Evolutionary conservation across 1,284 basidiomycete species (phyloP).

Genomic region (Pseudozyma sp.): DNA sequence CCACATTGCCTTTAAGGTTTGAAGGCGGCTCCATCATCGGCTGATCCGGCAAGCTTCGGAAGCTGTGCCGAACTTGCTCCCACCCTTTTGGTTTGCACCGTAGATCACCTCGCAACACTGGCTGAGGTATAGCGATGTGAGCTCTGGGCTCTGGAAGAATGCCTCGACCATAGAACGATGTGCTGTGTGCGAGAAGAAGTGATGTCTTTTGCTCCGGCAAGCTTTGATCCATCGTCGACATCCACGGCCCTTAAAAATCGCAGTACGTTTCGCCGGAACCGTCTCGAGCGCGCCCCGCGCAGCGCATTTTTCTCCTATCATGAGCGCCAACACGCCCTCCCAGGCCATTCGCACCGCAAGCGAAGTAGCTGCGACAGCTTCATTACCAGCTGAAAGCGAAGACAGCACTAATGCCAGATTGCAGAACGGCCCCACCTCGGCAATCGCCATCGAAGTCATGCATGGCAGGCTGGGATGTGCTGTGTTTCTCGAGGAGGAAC

Average conservation of each 20-base stretch:
- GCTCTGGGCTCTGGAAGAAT: too few species aligned
- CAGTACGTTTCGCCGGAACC: too few species aligned
- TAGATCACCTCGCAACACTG: too few species aligned
- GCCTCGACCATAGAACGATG: too few species aligned
- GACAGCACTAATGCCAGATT: background rate
- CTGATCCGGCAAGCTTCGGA: conserved; percentile 2
- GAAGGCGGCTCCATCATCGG: background rate
- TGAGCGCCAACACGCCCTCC: conserved; percentile 16
- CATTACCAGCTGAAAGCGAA: conserved; percentile 2
- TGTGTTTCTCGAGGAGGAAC: conserved; percentile 34
- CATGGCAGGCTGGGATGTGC: conserved; percentile 28
- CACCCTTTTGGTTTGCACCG: background rate
- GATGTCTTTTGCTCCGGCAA: too few species aligned
- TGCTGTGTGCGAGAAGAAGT: too few species aligned
- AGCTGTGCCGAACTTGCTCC: background rate
- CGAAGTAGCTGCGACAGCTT: conserved; percentile 7
- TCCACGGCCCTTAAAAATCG: too few species aligned
- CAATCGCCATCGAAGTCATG: conserved; percentile 31
- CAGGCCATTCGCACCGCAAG: conserved; percentile 8
- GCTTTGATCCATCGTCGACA: too few species aligned
- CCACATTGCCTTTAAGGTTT: background rate
- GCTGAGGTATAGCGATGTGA: too few species aligned
- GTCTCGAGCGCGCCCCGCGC: too few species aligned
- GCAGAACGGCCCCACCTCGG: conserved; percentile 1
- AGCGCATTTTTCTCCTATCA: background rate